These are phyloP conservation scores for Pseudogymnoascus sp. DNA, from an alignment of 2,329 filamentous ascomycete species.

Conservation along the genomic window DNA sequence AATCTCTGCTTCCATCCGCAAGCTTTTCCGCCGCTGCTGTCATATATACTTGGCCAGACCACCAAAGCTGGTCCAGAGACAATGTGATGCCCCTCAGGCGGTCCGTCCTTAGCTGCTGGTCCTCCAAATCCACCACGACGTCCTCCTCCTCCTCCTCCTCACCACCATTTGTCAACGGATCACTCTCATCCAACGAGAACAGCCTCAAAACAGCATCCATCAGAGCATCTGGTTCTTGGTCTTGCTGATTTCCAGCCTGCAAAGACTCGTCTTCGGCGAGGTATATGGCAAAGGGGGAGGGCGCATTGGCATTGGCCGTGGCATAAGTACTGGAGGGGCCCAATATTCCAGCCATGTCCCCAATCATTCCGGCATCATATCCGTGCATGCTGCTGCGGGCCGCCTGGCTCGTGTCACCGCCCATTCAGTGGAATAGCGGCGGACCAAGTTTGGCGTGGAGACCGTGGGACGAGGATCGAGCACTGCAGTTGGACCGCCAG, in stretches of 20 bases:
- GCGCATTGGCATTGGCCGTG: background rate
- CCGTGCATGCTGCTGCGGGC: slow-evolving; percentile 1
- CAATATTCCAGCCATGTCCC: background rate
- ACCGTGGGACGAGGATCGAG: background rate
- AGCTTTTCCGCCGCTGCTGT: slow-evolving; percentile 42
- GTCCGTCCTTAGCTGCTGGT: slow-evolving; percentile 22
- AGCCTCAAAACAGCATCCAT: slow-evolving; percentile 10
- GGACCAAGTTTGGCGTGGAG: slow-evolving; percentile 1
- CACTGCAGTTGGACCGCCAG: background rate
- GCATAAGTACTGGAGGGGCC: background rate
- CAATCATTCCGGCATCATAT: background rate
- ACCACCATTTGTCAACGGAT: slow-evolving; percentile 9
- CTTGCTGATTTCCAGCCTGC: background rate
- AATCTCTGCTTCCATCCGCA: slow-evolving; percentile 46
- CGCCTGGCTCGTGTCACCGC: slow-evolving; percentile 1
- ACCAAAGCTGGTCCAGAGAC: slow-evolving; percentile 31
- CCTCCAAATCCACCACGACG: slow-evolving; percentile 22
- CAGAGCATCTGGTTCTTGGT: background rate
- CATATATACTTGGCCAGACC: slow-evolving; percentile 33
- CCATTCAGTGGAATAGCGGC: background rate
- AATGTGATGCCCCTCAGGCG: slow-evolving; percentile 19
- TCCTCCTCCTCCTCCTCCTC: slow-evolving; percentile 17
- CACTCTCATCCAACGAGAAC: slow-evolving; percentile 17
- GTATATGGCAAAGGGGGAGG: slow-evolving; percentile 1
- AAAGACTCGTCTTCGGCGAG: background rate